Base-by-base conservation (phyloP, 164 flowering plant genomes). In the Aristolochia contorta region DNA sequence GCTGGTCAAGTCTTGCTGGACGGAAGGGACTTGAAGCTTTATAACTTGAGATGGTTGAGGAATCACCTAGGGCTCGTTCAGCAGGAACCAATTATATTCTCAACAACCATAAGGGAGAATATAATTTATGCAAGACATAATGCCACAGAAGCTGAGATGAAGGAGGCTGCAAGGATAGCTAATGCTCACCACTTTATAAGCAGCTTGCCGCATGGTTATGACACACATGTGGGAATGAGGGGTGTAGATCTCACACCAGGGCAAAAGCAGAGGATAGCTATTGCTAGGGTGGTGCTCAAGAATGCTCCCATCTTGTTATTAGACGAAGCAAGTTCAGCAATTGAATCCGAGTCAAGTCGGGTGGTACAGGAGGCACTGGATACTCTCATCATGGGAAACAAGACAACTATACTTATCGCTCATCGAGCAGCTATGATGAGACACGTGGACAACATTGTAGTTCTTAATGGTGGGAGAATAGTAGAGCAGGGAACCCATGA, bases 121-220 rank as follows among this genome's bases (percentile, higher is more conserved):
- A 93, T 93, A 32, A 81, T 93, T 46, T 93, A 93, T 69, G 98
- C 97, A 21, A 83, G 98, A 78, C 97, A 90, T 59, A 93, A 93
- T 71, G 98, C 98, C 19, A 87, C 84, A 37, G 97, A 93, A 64
- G 89, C 94, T 15, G 98, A 93, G 77, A 75, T 93, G 81, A 93
- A 93, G 73, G 97, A 93, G 74, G 98, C 98, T 20, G 98, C 97
- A 46, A 83, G 97, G 73, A 90, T 93, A 70, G 97, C 97, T 18
- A 93, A 93, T 71, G 97, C 97, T 19, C 98, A 93, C 74, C 98
- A 90, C 69, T 93, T 93, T 74, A 93, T 93, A 56, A 87, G 98
- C 72, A 90, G 96, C 72, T 77, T 93, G 72, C 96, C 97, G 51
- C 89, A 93, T 69, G 96, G 97, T 60, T 93, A 93, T 62, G 98